Conservation (phyloP, 1,284 basidiomycete species). For the Cryptococcus sp. region DNA sequence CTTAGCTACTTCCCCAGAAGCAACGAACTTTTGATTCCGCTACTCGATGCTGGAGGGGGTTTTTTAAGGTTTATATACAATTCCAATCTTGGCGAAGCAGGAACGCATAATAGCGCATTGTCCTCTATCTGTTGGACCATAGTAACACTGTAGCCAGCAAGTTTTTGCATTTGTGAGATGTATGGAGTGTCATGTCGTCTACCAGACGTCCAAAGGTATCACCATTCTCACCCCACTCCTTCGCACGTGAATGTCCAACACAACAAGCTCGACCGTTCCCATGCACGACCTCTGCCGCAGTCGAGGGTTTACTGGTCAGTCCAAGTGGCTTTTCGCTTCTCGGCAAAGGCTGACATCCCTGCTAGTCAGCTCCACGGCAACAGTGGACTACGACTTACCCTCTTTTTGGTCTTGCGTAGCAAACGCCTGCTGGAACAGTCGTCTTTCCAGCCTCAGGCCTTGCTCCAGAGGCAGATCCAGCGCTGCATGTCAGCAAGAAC, state of each 20-base stretch:
- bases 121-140: no score
- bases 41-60: no score
- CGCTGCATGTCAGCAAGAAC: constrained; percentile 50
- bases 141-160: no score
- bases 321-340: constrained; percentile 3
- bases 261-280: neutral
- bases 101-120: no score
- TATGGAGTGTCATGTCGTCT: no score
- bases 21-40: neutral
- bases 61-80: no score
- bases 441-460: constrained; percentile 80
- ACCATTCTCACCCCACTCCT: no score
- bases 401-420: constrained; percentile 97
- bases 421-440: constrained; percentile 88
- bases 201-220: no score
- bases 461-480: constrained; percentile 76
- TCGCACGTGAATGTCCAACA: no score
- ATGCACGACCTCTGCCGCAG: neutral
- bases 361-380: neutral
- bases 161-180: no score
- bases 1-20: constrained; percentile 82
- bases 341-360: constrained; percentile 1
- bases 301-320: neutral
- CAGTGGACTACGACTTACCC: constrained; percentile 52
- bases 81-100: no score